phyloP scores from a whole-genome alignment of 2,329 filamentous ascomycete genomes.

The Cercospora zeina region DNA sequence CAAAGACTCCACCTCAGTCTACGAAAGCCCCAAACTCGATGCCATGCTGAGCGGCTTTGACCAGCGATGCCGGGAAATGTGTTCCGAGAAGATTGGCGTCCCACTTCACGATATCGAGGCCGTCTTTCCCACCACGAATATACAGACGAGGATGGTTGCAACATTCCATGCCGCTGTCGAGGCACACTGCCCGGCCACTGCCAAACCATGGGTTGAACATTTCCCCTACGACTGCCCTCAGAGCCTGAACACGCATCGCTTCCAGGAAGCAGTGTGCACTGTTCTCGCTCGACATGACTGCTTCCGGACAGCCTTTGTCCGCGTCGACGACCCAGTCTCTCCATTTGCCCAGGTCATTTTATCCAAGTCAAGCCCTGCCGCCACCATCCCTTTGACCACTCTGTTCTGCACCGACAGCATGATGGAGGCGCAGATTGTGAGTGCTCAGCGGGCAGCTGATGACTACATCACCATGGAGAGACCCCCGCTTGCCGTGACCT shows the following conservation, averaged over 20 bases:
- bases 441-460: constrained; percentile 12
- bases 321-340: constrained; percentile 20
- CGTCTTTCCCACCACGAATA: not conserved
- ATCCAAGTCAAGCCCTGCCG: not conserved
- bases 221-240: not conserved
- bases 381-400: not conserved
- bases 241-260: not conserved
- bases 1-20: not conserved
- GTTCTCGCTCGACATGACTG: not conserved
- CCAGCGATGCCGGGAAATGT: not conserved
- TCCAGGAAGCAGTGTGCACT: not conserved
- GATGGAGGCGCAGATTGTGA: constrained; percentile 1
- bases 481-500: constrained; percentile 10
- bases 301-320: constrained; percentile 12
- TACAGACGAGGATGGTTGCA: not conserved
- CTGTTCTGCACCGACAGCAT: not conserved
- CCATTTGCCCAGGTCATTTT: constrained; percentile 24
- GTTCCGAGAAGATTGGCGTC: not conserved
- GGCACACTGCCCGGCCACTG: not conserved
- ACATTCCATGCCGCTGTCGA: not conserved
- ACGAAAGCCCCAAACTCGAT: not conserved
- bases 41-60: not conserved
- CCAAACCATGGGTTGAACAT: not conserved
- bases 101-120: not conserved
- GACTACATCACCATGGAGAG: constrained; percentile 15